Conservation (phyloP, 2,329 filamentous ascomycete species). For the Coniochaeta pulveracea region DNA sequence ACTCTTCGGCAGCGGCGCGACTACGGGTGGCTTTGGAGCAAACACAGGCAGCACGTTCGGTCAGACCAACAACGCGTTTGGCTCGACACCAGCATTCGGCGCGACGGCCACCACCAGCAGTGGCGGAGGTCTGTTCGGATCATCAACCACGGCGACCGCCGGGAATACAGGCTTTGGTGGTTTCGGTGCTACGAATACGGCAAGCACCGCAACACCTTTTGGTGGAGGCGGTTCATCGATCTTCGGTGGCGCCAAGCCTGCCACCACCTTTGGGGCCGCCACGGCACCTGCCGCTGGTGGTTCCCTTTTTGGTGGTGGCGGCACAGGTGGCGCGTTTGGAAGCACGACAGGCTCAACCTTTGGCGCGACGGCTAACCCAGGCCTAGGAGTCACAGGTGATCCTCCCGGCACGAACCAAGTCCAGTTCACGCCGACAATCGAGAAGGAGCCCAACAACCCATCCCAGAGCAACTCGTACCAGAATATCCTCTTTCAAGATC, state of each 20-base stretch:
- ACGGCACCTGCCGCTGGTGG: constrained; percentile 23
- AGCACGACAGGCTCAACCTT: constrained; percentile 20
- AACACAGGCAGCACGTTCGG: constrained; percentile 13
- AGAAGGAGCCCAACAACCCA: constrained; percentile 57
- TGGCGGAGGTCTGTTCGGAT: constrained; percentile 34
- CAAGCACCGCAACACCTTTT: constrained; percentile 22
- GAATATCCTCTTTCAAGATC: constrained; percentile 66
- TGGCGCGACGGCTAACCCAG: constrained; percentile 32
- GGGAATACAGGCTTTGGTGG: constrained; percentile 25
- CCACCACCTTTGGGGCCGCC: constrained; percentile 26
- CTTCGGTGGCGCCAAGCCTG: constrained; percentile 40
- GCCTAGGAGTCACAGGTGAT: constrained; percentile 41
- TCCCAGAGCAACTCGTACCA: constrained; percentile 56
- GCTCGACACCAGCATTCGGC: constrained; percentile 41
- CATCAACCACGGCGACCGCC: constrained; percentile 24
- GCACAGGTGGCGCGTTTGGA: constrained; percentile 29
- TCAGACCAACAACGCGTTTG: constrained; percentile 13
- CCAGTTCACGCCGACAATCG: constrained; percentile 57
- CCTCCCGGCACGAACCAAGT: constrained; percentile 58
- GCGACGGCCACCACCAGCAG: constrained; percentile 25
- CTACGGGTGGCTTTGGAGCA: constrained; percentile 16
- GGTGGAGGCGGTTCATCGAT: constrained; percentile 31
- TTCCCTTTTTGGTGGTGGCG: constrained; percentile 34
- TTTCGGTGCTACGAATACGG: constrained; percentile 24
- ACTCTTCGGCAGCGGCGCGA: constrained; percentile 32